Evolutionary conservation across 2,329 filamentous ascomycete genomes (phyloP).

Genomic region (Dissoconium aciculare): DNA sequence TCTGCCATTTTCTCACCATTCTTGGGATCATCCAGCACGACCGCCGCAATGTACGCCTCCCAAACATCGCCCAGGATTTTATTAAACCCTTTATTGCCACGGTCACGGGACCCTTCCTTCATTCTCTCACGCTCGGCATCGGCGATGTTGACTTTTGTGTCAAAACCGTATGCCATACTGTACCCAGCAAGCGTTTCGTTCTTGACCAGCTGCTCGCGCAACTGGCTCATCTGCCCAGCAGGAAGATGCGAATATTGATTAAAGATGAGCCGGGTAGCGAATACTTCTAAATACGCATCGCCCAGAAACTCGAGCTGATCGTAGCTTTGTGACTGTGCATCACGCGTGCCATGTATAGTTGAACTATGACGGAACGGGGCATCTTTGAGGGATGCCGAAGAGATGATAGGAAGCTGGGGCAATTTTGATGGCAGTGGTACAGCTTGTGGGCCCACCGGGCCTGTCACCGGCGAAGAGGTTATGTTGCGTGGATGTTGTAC

Average conservation of each 20-base stretch:
- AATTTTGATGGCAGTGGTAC: conserved; percentile 6
- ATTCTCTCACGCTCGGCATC: conserved; percentile 16
- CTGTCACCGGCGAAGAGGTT: too few relatives aligned
- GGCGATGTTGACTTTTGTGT: conserved; percentile 44
- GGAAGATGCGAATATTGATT: conserved; percentile 50
- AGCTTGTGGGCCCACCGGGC: too few relatives aligned
- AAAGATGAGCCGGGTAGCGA: conserved; percentile 61
- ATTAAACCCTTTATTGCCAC: conserved; percentile 40
- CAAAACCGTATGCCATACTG: conserved; percentile 54
- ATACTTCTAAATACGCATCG: conserved; percentile 69
- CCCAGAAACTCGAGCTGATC: conserved; percentile 81
- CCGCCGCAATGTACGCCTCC: conserved; percentile 74
- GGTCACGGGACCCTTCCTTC: conserved; percentile 11
- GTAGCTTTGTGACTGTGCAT: conserved; percentile 37
- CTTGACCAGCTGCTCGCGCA: conserved; percentile 65
- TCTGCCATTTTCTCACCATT: conserved; percentile 48
- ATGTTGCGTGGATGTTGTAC: conserved; percentile 12
- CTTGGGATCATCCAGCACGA: conserved; percentile 52
- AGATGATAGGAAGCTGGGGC: conserved; percentile 11
- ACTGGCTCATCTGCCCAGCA: conserved; percentile 55
- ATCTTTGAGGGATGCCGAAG: conserved; percentile 5
- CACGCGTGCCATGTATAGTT: conserved; percentile 10
- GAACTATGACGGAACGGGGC: conserved; percentile 24
- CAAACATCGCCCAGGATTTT: conserved; percentile 81
- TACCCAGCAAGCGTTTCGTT: conserved; percentile 64